Evolutionary conservation across 345 rosid species (phyloP), one percentile per base, ranked within the genome.

Genomic region (Laguncularia racemosa): DNA sequence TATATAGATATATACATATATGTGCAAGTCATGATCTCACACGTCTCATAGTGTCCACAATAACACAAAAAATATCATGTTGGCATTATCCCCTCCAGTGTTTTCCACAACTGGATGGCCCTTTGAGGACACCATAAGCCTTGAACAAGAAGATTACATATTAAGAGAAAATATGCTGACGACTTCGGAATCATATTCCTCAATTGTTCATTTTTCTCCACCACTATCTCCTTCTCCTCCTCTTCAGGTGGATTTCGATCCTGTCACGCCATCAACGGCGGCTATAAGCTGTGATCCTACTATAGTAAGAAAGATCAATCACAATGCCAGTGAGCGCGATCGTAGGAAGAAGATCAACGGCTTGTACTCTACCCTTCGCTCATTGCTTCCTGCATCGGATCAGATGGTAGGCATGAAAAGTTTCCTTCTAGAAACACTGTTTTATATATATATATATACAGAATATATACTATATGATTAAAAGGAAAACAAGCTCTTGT

Each of bases 271-370:
- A 5, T 75, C 83, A 8, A 18, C 61, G 2, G 55, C 67, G 7
- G 70, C 45, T 17, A 48, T 16, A 8, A 28, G 23, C 10, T 62
- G 56, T 48, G 57, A 61, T 21, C 49, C 48, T 48, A 56, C 28
- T 38, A 16, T 64, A 48, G 78, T 63, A 23, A 54, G 83, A 84
- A 85, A 83, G 80, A 76, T 88, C 17, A 73, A 75, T 55, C 96
- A 85, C 76, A 88, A 83, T 44, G 93, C 96, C 10, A 79, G 78
- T 3, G 96, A 88, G 52, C 78, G 88, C 0, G 71, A 73, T 23
- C 83, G 88, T 5, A 78, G 96, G 9, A 81, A 67, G 71, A 85
- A 76, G 67, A 73, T 88, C 49, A 88, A 83, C 55, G 20, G 19
- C 40, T 63, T 85, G 54, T 88, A 74, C 58, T 76, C 81, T 16